phyloP scores from a whole-genome alignment of 2,329 filamentous ascomycete genomes.

The Fusarium buharicum region DNA sequence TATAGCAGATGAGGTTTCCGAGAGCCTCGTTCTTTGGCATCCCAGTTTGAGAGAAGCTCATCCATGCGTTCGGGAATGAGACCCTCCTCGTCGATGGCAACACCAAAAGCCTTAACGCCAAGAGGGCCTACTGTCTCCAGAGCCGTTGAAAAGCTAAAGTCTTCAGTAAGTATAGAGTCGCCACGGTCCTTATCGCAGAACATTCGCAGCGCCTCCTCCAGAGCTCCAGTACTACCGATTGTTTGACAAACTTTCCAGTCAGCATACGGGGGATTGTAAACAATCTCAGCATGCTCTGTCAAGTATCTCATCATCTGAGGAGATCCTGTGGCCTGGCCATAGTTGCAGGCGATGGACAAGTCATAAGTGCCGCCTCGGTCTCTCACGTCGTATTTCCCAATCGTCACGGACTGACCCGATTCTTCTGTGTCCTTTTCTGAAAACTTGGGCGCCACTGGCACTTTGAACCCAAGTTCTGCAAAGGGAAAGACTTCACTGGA shows the following conservation, averaged over 20 bases:
- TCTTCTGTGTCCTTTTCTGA: conserved; percentile 73
- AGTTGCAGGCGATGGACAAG: conserved; percentile 90
- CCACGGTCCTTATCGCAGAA: conserved; percentile 75
- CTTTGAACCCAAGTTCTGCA: conserved; percentile 77
- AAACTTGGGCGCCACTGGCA: conserved; percentile 76
- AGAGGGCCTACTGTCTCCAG: conserved; percentile 67
- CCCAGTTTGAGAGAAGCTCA: conserved; percentile 61
- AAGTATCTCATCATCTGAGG: conserved; percentile 90
- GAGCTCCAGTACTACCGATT: conserved; percentile 84
- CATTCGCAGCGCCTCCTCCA: conserved; percentile 87
- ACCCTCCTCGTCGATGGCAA: conserved; percentile 64
- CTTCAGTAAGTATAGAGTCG: conserved; percentile 85
- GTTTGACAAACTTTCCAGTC: conserved; percentile 91
- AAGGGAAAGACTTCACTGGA: conserved; percentile 94
- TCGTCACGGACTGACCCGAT: conserved; percentile 68
- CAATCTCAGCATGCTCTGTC: conserved; percentile 94
- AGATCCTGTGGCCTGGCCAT: conserved; percentile 86
- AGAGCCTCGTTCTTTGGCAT: conserved; percentile 55
- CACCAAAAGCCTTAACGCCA: conserved; percentile 62
- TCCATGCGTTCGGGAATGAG: conserved; percentile 64
- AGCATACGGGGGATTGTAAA: conserved; percentile 85
- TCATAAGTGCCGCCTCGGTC: conserved; percentile 70
- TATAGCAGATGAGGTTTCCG: conserved; percentile 67
- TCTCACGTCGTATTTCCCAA: conserved; percentile 85
- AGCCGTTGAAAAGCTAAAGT: conserved; percentile 87